phyloP scores from a whole-genome alignment of 2,329 filamentous ascomycete species.

The Diplocarpon mali region DNA sequence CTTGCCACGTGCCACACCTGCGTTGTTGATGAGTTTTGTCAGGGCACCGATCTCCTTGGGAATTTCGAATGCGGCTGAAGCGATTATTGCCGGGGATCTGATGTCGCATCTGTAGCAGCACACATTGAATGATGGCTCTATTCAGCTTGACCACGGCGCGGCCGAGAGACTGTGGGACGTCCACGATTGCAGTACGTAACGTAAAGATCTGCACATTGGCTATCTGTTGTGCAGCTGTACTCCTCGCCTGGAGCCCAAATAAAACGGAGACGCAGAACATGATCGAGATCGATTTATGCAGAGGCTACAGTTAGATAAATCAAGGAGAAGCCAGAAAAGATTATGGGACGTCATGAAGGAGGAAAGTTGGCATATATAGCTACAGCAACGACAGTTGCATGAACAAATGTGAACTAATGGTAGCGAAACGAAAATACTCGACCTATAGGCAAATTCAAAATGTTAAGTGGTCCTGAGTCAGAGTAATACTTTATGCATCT shows the following conservation, averaged over 20 bases:
- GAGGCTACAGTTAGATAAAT: conserved; percentile 2
- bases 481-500: conserved; percentile 1
- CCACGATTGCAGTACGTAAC: conserved; percentile 54
- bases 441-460: conserved; percentile 1
- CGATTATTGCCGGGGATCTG: conserved; percentile 43
- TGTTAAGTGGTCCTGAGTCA: conserved; percentile 6
- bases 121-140: conserved; percentile 39
- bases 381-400: conserved; percentile 13
- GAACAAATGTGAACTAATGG: conserved; percentile 8
- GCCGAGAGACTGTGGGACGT: conserved; percentile 42
- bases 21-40: conserved; percentile 64
- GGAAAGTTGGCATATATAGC: conserved; percentile 5
- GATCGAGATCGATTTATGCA: conserved; percentile 9
- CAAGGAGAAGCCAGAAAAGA: conserved; percentile 11
- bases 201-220: conserved; percentile 58
- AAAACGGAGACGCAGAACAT: conserved; percentile 11
- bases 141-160: not conserved
- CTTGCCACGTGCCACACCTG: conserved; percentile 51
- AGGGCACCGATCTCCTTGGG: conserved; percentile 48
- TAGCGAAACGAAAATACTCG: conserved; percentile 27
- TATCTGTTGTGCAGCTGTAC: conserved; percentile 38
- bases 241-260: conserved; percentile 12
- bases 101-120: conserved; percentile 62
- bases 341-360: conserved; percentile 8
- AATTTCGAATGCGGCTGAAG: conserved; percentile 40